These are phyloP conservation scores for Anthoceros angustus DNA, from an alignment of 225 moss, liverwort and hornwort species.

Conservation along the genomic window DNA sequence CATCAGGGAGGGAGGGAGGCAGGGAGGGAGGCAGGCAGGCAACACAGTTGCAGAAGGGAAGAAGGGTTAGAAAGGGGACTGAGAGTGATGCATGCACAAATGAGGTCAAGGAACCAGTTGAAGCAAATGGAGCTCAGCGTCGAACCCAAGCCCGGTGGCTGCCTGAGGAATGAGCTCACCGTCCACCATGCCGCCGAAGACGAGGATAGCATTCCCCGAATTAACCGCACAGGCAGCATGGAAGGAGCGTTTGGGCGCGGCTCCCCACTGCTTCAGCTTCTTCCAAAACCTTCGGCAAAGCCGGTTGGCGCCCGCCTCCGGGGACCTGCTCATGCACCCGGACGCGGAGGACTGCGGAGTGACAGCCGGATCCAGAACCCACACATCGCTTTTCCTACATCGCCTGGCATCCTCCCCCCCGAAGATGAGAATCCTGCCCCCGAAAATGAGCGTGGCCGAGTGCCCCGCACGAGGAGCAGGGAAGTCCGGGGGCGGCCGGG, in stretches of 20 bases:
- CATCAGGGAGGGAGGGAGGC: too few species aligned
- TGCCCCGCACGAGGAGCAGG: slow-evolving; percentile 75
- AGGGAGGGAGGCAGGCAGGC: too few species aligned
- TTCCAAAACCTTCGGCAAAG: slow-evolving; percentile 69
- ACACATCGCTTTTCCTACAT: slow-evolving; percentile 58
- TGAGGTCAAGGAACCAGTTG: slow-evolving; percentile 70
- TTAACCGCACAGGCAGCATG: slow-evolving; percentile 74
- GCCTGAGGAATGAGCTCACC: slow-evolving; percentile 33
- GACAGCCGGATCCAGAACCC: slow-evolving; percentile 78
- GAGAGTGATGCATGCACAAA: neutral
- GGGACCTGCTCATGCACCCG: slow-evolving; percentile 24
- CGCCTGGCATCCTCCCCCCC: slow-evolving; percentile 82
- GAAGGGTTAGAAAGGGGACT: too few species aligned
- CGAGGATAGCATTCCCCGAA: slow-evolving; percentile 58
- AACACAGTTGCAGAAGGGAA: too few species aligned
- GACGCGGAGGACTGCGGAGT: slow-evolving; percentile 30
- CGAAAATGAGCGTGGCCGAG: slow-evolving; percentile 79
- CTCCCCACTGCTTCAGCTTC: slow-evolving; percentile 67
- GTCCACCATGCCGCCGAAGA: slow-evolving; percentile 96
- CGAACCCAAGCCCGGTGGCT: slow-evolving; percentile 50
- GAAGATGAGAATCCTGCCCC: slow-evolving; percentile 68
- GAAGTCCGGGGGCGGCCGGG: slow-evolving; percentile 26
- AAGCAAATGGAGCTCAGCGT: slow-evolving; percentile 60
- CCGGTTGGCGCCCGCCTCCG: slow-evolving; percentile 22
- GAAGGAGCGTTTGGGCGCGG: slow-evolving; percentile 64